Evolutionary conservation across 352 stramenopile genomes (phyloP).

Genomic region (Blastocystis sp.): DNA sequence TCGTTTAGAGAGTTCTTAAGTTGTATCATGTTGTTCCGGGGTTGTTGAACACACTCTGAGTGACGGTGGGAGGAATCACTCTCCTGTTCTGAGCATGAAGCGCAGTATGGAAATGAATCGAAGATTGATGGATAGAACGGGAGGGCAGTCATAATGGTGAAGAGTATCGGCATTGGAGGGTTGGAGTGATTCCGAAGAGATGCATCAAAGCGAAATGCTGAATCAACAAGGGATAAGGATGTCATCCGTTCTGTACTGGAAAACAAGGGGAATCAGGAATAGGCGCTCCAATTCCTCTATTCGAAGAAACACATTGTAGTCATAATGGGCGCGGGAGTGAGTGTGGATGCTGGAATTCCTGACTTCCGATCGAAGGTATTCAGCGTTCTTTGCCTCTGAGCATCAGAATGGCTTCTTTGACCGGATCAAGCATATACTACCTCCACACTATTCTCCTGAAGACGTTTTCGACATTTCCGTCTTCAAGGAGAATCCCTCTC

Average conservation of each 20-base stretch:
- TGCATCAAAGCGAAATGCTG: too few species aligned
- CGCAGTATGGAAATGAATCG: too few species aligned
- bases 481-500: constrained; percentile 49
- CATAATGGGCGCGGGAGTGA: constrained; percentile 50
- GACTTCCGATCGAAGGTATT: constrained; percentile 47
- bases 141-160: too few species aligned
- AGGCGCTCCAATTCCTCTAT: constrained; percentile 5
- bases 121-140: too few species aligned
- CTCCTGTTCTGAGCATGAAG: too few species aligned
- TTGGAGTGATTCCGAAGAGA: too few species aligned
- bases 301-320: constrained; percentile 15
- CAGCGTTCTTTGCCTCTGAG: background rate
- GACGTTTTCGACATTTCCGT: constrained; percentile 25
- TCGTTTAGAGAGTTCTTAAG: constrained; percentile 8
- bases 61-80: too few species aligned
- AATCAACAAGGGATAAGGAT: background rate
- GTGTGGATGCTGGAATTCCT: constrained; percentile 46
- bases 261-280: background rate
- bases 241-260: background rate
- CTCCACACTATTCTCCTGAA: constrained; percentile 10
- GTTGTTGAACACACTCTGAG: too few species aligned
- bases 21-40: background rate
- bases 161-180: too few species aligned
- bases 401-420: constrained; percentile 55
- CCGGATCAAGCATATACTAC: constrained; percentile 3